Conservation (phyloP, 139 green algal genomes). For the Deuterostichococcus epilithicus region DNA sequence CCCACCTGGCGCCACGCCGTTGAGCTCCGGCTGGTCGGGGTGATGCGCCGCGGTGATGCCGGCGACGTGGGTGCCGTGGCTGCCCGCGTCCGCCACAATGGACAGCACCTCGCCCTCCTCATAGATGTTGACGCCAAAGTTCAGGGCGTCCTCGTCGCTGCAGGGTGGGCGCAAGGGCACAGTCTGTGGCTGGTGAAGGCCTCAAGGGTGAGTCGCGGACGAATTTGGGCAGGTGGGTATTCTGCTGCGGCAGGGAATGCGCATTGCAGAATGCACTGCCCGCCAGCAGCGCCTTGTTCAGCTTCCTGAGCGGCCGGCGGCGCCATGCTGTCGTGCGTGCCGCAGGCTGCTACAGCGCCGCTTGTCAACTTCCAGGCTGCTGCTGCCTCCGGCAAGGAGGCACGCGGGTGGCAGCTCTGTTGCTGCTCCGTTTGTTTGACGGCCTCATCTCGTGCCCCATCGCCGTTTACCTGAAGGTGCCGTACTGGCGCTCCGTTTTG, state of each 20-base stretch:
- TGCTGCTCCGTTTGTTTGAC: no score
- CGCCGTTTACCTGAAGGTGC: conserved; percentile 34
- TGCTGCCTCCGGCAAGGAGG: no score
- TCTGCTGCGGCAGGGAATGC: no score
- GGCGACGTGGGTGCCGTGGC: conserved; percentile 86
- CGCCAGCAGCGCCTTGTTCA: no score
- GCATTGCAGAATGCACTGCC: no score
- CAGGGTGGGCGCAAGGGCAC: conserved; percentile 29
- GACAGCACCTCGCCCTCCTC: conserved; percentile 67
- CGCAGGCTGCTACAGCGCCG: no score
- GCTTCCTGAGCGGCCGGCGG: no score
- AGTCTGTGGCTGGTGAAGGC: conserved; percentile 17
- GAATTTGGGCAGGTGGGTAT: no score
- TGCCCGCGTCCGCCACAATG: conserved; percentile 78
- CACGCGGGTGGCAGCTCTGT: no score
- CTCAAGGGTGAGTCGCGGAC: no score
- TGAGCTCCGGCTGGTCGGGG: conserved; percentile 67
- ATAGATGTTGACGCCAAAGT: conserved; percentile 83
- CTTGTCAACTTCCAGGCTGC: no score
- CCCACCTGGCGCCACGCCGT: conserved; percentile 78
- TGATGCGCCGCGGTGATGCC: conserved; percentile 85
- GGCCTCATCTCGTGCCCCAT: conserved; percentile 18
- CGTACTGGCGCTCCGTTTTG: conserved; percentile 34
- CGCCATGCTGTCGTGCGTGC: no score
- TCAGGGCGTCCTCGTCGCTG: conserved; percentile 67